Evolutionary conservation across 2,329 filamentous ascomycete genomes (phyloP).

Genomic region (Zarea fungicola): DNA sequence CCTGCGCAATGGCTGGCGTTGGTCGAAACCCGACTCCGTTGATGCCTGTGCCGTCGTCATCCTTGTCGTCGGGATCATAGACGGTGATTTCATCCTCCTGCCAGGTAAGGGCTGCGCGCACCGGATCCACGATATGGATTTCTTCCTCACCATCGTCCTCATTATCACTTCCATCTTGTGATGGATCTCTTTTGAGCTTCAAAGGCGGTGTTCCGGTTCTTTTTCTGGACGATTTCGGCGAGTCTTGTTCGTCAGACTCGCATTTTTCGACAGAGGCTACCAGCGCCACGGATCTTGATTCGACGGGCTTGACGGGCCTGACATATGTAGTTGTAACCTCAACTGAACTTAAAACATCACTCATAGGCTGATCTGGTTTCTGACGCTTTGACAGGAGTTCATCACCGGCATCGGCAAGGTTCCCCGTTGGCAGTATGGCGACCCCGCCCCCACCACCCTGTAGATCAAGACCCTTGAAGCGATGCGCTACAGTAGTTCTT

Average conservation of each 20-base stretch:
- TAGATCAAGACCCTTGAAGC: slow-evolving; percentile 47
- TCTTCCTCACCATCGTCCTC: slow-evolving; percentile 26
- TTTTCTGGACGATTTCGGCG: slow-evolving; percentile 20
- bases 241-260: not conserved
- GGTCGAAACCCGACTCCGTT: slow-evolving; percentile 65
- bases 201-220: slow-evolving; percentile 36
- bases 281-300: not conserved
- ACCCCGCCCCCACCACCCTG: slow-evolving; percentile 42
- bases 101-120: slow-evolving; percentile 59
- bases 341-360: slow-evolving; percentile 18
- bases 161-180: slow-evolving; percentile 14
- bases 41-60: slow-evolving; percentile 62
- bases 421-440: slow-evolving; percentile 11
- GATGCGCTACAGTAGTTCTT: slow-evolving; percentile 46
- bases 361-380: slow-evolving; percentile 28
- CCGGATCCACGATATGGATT: slow-evolving; percentile 41
- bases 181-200: slow-evolving; percentile 19
- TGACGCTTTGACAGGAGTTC: slow-evolving; percentile 34
- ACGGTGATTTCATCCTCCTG: slow-evolving; percentile 64
- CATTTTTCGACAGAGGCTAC: not conserved
- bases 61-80: slow-evolving; percentile 58
- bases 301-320: not conserved
- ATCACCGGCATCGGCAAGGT: slow-evolving; percentile 23
- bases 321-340: not conserved
- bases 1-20: slow-evolving; percentile 55